Evolutionary conservation across 805 yeast genomes (phyloP).

Genomic region (Myxozyma melibiosi): DNA sequence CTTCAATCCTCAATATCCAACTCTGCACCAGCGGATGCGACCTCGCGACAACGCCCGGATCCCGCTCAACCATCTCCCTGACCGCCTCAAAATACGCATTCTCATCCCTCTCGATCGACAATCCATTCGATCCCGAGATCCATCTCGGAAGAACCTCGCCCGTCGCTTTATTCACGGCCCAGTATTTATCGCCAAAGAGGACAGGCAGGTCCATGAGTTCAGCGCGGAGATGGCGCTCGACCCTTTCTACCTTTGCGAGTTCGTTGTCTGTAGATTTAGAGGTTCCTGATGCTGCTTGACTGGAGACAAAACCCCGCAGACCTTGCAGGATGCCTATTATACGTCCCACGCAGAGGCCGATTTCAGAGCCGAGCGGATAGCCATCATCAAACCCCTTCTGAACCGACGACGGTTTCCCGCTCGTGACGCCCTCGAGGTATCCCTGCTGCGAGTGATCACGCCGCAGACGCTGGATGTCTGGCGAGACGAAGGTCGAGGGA

Average conservation of each 20-base stretch:
- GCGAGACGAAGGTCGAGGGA: not conserved
- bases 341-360: constrained; percentile 69
- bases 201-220: constrained; percentile 17
- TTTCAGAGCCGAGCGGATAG: constrained; percentile 69
- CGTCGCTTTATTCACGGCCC: constrained; percentile 18
- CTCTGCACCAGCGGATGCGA: constrained; percentile 48
- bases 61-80: not conserved
- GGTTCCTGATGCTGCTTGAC: not conserved
- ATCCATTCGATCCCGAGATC: not conserved
- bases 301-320: constrained; percentile 27
- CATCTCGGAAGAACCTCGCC: constrained; percentile 20
- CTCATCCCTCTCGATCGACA: too few species aligned
- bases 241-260: too few species aligned
- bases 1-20: constrained; percentile 48
- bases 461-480: constrained; percentile 33
- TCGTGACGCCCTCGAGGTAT: constrained; percentile 75
- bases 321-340: constrained; percentile 60
- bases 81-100: not conserved
- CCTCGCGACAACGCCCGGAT: constrained; percentile 28
- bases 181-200: constrained; percentile 12
- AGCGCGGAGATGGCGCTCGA: constrained; percentile 2
- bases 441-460: constrained; percentile 78
- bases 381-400: constrained; percentile 84
- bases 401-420: constrained; percentile 65
- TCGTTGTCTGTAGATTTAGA: not conserved